These are phyloP conservation scores for Ustilago cynodontis DNA, from an alignment of 1,284 basidiomycete genomes.

Conservation along the genomic window DNA sequence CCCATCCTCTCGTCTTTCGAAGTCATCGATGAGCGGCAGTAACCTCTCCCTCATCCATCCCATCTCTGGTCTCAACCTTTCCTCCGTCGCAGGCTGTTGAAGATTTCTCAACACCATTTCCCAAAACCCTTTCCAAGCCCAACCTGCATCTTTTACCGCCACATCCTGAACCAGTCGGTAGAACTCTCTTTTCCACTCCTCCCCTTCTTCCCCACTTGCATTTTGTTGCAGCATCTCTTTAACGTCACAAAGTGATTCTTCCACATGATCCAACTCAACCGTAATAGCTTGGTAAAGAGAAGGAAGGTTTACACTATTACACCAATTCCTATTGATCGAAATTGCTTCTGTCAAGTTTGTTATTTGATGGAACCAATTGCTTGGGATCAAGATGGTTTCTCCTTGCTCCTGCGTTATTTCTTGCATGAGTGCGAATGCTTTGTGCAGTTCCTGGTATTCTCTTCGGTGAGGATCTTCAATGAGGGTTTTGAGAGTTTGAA, in stretches of 20 bases:
- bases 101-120: slow-evolving; percentile 58
- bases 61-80: slow-evolving; percentile 8
- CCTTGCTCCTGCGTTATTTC: slow-evolving; percentile 28
- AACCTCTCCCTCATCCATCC: slow-evolving; percentile 23
- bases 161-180: slow-evolving; percentile 53
- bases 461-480: not conserved
- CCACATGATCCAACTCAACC: slow-evolving; percentile 70
- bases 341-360: slow-evolving; percentile 66
- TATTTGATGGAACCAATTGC: slow-evolving; percentile 68
- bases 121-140: slow-evolving; percentile 68
- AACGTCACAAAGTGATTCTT: slow-evolving; percentile 72
- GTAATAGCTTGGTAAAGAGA: slow-evolving; percentile 72
- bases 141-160: slow-evolving; percentile 59
- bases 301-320: slow-evolving; percentile 72
- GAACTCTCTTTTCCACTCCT: slow-evolving; percentile 55
- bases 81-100: slow-evolving; percentile 13
- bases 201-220: not conserved
- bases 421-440: slow-evolving; percentile 24
- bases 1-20: slow-evolving; percentile 19
- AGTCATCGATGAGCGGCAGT: slow-evolving; percentile 17
- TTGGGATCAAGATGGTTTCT: slow-evolving; percentile 66
- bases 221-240: slow-evolving; percentile 68
- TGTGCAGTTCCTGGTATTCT: slow-evolving; percentile 10
- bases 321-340: slow-evolving; percentile 71
- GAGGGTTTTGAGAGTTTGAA: slow-evolving; percentile 10